Conservation (phyloP, 306 rosid species). For the Cercis canadensis region DNA sequence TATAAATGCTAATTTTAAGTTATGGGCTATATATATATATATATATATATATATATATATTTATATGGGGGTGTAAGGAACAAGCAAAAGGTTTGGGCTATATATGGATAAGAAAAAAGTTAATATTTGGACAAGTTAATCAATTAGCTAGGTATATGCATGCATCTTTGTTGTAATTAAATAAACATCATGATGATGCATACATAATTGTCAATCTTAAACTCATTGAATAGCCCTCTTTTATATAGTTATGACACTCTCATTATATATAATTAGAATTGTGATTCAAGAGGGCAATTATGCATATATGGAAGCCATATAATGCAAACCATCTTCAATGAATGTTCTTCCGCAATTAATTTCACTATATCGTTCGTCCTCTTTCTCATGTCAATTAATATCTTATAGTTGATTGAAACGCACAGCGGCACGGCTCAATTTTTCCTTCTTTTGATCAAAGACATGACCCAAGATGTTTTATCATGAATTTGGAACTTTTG, state of each 20-base stretch:
- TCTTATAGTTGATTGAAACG: too few relatives aligned
- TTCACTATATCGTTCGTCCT: not conserved
- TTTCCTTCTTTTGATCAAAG: too few relatives aligned
- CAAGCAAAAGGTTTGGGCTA: not conserved
- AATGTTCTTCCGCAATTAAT: too few relatives aligned
- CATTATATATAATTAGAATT: not conserved
- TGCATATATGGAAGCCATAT: too few relatives aligned
- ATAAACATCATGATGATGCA: not conserved
- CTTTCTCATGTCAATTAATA: slow-evolving; percentile 7
- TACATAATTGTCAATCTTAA: slow-evolving; percentile 10
- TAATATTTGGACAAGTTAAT: slow-evolving; percentile 29
- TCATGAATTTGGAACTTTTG: slow-evolving; percentile 35
- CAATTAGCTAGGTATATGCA: not conserved
- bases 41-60: too few relatives aligned
- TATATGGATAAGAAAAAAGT: slow-evolving; percentile 32
- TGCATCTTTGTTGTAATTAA: slow-evolving; percentile 14
- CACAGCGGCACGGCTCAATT: too few relatives aligned
- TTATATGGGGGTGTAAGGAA: too few relatives aligned
- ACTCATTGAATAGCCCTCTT: slow-evolving; percentile 13
- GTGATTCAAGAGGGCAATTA: not conserved
- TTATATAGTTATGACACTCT: not conserved
- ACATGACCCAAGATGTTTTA: too few relatives aligned
- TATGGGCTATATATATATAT: too few relatives aligned
- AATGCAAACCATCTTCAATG: too few relatives aligned
- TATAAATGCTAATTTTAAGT: too few relatives aligned